These are phyloP conservation scores for Pogostemon cablin DNA, from an alignment of 257 asterid species.

Conservation along the genomic window DNA sequence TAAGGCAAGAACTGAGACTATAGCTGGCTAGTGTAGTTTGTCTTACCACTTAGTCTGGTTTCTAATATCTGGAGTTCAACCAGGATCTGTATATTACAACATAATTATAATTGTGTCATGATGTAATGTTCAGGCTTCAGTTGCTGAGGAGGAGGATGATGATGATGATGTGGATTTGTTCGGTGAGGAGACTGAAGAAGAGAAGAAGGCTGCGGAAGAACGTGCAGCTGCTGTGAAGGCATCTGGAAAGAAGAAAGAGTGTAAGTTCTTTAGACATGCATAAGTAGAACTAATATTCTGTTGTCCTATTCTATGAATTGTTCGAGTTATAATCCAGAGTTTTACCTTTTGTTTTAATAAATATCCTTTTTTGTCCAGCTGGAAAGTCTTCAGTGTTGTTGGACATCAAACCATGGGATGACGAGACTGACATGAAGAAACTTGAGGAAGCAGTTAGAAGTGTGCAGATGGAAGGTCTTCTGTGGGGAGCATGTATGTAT, in stretches of 20 bases:
- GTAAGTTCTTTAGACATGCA: constrained; percentile 43
- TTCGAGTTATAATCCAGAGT: too few species aligned
- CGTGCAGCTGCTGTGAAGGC: constrained; percentile 91
- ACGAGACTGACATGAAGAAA: constrained; percentile 93
- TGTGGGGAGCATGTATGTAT: constrained; percentile 87
- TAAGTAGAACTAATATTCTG: too few species aligned
- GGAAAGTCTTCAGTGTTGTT: constrained; percentile 62
- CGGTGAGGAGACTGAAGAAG: constrained; percentile 98
- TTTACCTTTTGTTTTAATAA: background rate
- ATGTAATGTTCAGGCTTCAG: constrained; percentile 39
- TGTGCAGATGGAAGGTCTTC: constrained; percentile 77
- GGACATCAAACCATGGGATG: constrained; percentile 97
- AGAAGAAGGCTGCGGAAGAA: constrained; percentile 87
- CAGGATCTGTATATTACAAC: too few species aligned
- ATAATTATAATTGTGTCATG: too few species aligned
- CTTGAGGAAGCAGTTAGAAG: constrained; percentile 90
- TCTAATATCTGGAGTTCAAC: too few species aligned
- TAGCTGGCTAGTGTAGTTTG: background rate
- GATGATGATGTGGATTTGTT: constrained; percentile 91
- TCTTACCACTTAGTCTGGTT: too few species aligned
- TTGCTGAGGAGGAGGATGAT: constrained; percentile 61
- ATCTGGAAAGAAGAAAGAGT: constrained; percentile 86
- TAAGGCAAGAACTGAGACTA: constrained; percentile 41
- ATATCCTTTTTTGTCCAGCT: constrained; percentile 42
- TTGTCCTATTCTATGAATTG: too few species aligned